Evolutionary conservation across 257 asterid genomes (phyloP).

Genomic region (Agastache rugosa): DNA sequence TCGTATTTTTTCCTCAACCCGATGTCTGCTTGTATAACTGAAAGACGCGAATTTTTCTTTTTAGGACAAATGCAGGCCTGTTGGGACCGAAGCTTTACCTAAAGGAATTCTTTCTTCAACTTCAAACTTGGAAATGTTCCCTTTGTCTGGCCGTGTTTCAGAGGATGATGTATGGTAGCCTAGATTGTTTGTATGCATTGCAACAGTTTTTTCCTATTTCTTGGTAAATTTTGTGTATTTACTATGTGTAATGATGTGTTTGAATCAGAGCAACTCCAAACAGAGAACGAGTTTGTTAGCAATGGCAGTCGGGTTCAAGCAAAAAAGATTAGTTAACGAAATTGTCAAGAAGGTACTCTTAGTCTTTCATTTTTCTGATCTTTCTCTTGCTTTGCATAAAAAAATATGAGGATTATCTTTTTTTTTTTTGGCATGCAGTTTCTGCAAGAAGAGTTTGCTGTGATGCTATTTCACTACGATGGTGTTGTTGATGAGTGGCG

Average conservation of each 20-base stretch:
- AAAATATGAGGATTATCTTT: not conserved
- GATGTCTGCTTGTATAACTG: conserved; percentile 12
- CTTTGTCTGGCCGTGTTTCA: conserved; percentile 62
- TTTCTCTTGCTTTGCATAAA: not conserved
- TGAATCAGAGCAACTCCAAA: conserved; percentile 50
- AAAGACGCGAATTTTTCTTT: conserved; percentile 1
- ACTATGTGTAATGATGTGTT: conserved; percentile 15
- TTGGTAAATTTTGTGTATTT: not conserved
- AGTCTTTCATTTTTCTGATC: not conserved
- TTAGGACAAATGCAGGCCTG: conserved; percentile 71
- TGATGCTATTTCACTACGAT: conserved; percentile 94
- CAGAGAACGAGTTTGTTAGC: conserved; percentile 63
- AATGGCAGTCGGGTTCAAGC: conserved; percentile 80
- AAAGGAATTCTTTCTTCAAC: conserved; percentile 69
- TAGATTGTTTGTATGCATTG: not conserved
- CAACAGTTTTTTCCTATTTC: not conserved
- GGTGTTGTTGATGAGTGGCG: conserved; percentile 78
- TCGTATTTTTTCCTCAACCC: not conserved
- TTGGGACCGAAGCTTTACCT: conserved; percentile 78
- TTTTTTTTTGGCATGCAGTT: conserved; percentile 52
- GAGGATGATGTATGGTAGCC: conserved; percentile 34
- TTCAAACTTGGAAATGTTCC: conserved; percentile 72
- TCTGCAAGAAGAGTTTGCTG: conserved; percentile 55
- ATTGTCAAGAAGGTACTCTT: conserved; percentile 70
- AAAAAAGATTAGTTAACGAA: conserved; percentile 58